Conservation (phyloP, 2,329 filamentous ascomycete species). For the Scedosporium aurantiacum region DNA sequence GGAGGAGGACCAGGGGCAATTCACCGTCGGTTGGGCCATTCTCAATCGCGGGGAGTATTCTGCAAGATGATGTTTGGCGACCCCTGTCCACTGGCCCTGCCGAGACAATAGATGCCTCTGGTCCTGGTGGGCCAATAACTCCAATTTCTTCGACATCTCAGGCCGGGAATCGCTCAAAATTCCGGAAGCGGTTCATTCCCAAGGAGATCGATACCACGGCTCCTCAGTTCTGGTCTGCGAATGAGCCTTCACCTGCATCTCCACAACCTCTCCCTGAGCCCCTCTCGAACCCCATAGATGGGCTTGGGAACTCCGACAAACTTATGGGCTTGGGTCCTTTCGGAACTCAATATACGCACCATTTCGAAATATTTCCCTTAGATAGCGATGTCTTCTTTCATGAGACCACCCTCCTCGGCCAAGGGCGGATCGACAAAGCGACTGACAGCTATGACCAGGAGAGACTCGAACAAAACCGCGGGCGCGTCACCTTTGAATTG, state of each 20-base stretch:
- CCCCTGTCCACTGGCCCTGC: not conserved
- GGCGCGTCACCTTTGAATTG: conserved; percentile 31
- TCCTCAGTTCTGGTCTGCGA: conserved; percentile 40
- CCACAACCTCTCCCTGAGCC: conserved; percentile 7
- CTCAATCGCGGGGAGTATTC: not conserved
- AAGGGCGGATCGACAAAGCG: conserved; percentile 34
- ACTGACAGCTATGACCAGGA: conserved; percentile 19
- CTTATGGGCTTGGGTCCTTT: conserved; percentile 47
- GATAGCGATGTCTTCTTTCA: conserved; percentile 47
- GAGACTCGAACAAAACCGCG: conserved; percentile 18
- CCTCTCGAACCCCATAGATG: not conserved
- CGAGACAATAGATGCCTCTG: not conserved
- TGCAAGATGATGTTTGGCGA: not conserved
- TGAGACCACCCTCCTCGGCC: conserved; percentile 46
- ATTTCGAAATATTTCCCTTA: conserved; percentile 53
- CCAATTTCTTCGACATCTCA: not conserved
- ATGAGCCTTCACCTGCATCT: conserved; percentile 34
- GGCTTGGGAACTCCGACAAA: conserved; percentile 12
- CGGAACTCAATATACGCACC: conserved; percentile 48
- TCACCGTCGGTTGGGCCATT: conserved; percentile 9
- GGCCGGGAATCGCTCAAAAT: conserved; percentile 16
- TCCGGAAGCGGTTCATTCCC: conserved; percentile 33
- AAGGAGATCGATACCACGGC: conserved; percentile 35
- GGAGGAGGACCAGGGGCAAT: conserved; percentile 27
- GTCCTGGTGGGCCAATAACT: not conserved